These are phyloP conservation scores for Hyaloscypha hepaticicola DNA, from an alignment of 495 filamentous ascomycete species.

Conservation along the genomic window DNA sequence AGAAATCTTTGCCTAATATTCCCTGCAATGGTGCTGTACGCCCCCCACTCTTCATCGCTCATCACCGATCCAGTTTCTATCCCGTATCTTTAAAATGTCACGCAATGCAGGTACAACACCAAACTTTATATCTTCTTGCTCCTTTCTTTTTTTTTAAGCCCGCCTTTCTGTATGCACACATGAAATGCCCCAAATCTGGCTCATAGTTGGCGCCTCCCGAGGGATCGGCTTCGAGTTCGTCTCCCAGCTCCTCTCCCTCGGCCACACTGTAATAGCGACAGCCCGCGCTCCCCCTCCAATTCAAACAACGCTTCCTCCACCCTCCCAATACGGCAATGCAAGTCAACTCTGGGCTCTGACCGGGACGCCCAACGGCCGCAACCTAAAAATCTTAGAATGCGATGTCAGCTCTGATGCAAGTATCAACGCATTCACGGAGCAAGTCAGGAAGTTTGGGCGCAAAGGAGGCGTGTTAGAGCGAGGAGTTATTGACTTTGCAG, in stretches of 20 bases:
- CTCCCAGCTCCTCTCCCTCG: slow-evolving; percentile 45
- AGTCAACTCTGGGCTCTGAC: slow-evolving; percentile 39
- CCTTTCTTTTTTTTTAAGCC: too few species aligned
- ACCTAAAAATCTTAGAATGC: slow-evolving; percentile 47
- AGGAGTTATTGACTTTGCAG: slow-evolving; percentile 47
- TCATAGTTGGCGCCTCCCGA: slow-evolving; percentile 55
- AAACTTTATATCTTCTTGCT: neutral
- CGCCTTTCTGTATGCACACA: too few species aligned
- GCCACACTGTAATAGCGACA: slow-evolving; percentile 51
- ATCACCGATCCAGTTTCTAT: neutral
- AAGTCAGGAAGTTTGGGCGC: slow-evolving; percentile 25
- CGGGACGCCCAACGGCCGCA: slow-evolving; percentile 37
- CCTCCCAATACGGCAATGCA: neutral
- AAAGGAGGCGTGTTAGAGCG: slow-evolving; percentile 30
- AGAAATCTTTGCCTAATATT: neutral
- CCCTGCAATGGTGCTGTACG: neutral
- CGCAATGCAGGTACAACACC: neutral
- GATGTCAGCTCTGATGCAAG: slow-evolving; percentile 52
- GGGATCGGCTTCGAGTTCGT: slow-evolving; percentile 60
- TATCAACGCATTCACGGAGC: slow-evolving; percentile 43
- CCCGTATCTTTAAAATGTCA: neutral
- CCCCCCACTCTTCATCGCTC: neutral
- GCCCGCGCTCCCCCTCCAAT: slow-evolving; percentile 38
- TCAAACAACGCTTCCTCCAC: slow-evolving; percentile 34
- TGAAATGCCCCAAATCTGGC: slow-evolving; percentile 40